Percentiles rank a stretch among this genome's conserved stretches.
These are phyloP conservation scores for Neurospora intermedia DNA, from an alignment of 495 filamentous ascomycete species.

Conservation along the genomic window DNA sequence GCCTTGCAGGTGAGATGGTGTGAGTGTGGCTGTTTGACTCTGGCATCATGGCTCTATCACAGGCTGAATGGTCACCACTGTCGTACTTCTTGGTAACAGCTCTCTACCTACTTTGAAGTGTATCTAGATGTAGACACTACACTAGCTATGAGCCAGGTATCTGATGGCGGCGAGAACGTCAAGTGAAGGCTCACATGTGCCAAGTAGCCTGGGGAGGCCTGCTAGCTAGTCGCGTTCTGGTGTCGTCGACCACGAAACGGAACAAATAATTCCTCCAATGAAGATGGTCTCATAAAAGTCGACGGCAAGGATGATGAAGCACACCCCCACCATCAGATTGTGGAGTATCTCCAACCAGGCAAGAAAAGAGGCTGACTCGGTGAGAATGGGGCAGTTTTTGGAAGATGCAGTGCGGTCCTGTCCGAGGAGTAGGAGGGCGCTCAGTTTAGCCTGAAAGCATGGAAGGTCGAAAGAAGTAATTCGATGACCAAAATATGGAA, in stretches of 20 bases:
- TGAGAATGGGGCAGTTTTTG: neutral
- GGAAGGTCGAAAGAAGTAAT: neutral
- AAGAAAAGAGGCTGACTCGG: neutral
- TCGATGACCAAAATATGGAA: neutral
- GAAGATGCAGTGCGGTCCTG: neutral
- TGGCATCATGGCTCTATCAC: neutral
- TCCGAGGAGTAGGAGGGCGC: neutral
- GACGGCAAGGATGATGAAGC: neutral
- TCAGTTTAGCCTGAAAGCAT: neutral
- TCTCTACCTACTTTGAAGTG: too few species aligned
- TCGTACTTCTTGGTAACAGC: neutral
- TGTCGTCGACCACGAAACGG: conserved; percentile 8
- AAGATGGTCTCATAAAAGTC: neutral
- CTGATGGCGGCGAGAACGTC: neutral
- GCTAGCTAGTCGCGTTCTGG: neutral
- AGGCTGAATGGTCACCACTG: neutral
- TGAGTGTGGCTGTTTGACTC: neutral
- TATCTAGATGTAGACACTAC: too few species aligned
- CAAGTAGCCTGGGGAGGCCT: neutral
- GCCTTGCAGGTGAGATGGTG: neutral
- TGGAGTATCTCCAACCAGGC: neutral
- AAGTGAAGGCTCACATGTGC: neutral
- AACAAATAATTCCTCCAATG: conserved; percentile 24
- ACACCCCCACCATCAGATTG: neutral
- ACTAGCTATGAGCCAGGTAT: neutral